A percentile compares a stretch with the other conserved stretches of the same genome.
Conservation (phyloP, 1,139 yeast genomes). For the Candida sojae region DNA sequence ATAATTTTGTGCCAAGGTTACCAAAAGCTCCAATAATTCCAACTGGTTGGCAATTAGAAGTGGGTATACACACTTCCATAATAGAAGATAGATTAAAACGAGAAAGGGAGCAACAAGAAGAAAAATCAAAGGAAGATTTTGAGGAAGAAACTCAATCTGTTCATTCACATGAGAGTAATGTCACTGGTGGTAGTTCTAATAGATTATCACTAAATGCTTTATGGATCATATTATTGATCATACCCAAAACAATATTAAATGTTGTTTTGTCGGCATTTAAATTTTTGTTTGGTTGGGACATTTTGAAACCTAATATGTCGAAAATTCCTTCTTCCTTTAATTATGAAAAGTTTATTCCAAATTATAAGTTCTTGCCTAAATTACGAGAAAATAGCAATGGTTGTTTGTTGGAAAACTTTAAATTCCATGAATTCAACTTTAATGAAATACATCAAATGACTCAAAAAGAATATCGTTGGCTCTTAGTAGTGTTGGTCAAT, state of each 20-base stretch:
- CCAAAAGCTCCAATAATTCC: slow-evolving; percentile 46
- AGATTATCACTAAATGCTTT: slow-evolving; percentile 25
- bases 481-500: slow-evolving; percentile 44
- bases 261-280: slow-evolving; percentile 36
- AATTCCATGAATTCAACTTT: slow-evolving; percentile 28
- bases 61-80: slow-evolving; percentile 47
- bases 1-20: slow-evolving; percentile 37
- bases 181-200: background rate
- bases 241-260: slow-evolving; percentile 45
- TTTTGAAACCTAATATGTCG: slow-evolving; percentile 10
- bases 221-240: slow-evolving; percentile 45
- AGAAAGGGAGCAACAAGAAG: slow-evolving; percentile 7
- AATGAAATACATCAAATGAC: slow-evolving; percentile 45
- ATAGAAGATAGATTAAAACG: slow-evolving; percentile 17
- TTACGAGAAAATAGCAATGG: slow-evolving; percentile 5
- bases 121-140: slow-evolving; percentile 3
- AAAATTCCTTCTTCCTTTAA: slow-evolving; percentile 28
- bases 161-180: background rate
- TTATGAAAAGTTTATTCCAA: slow-evolving; percentile 20
- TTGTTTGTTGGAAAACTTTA: slow-evolving; percentile 18
- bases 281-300: slow-evolving; percentile 30
- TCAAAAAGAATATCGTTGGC: slow-evolving; percentile 46
- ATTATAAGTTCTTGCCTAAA: slow-evolving; percentile 14
- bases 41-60: slow-evolving; percentile 44
- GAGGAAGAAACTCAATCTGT: slow-evolving; percentile 9